These are phyloP conservation scores for Chara braunii DNA, from an alignment of 139 green algal genomes.

Conservation along the genomic window DNA sequence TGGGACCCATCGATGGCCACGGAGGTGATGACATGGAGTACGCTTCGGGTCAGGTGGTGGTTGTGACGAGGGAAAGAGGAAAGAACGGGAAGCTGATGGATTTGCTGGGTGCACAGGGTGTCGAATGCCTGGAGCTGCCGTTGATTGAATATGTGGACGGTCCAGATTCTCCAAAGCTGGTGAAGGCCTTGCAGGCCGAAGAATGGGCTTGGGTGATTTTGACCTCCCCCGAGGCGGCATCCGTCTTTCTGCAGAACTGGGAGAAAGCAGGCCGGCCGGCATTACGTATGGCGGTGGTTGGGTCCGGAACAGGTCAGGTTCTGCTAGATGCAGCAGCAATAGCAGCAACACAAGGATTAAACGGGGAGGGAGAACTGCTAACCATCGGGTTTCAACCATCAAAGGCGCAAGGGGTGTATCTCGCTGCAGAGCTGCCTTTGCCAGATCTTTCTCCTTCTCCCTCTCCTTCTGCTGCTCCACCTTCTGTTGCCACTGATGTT, in stretches of 20 bases:
- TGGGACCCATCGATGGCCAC: too few relatives aligned
- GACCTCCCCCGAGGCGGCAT: constrained; percentile 22
- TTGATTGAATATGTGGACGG: constrained; percentile 31
- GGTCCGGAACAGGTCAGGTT: constrained; percentile 25
- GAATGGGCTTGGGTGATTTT: constrained; percentile 26
- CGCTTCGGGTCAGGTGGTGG: too few relatives aligned
- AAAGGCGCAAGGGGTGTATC: too few relatives aligned
- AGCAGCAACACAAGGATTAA: too few relatives aligned
- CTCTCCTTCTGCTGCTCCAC: too few relatives aligned
- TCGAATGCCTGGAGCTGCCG: constrained; percentile 33
- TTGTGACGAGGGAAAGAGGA: constrained; percentile 23
- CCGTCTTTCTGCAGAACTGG: constrained; percentile 27
- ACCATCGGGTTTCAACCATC: too few relatives aligned
- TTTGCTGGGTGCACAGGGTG: constrained; percentile 2
- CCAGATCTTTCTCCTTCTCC: too few relatives aligned
- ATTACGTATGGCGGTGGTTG: constrained; percentile 26
- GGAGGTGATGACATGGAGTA: too few relatives aligned
- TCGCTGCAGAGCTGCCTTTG: too few relatives aligned
- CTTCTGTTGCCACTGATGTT: too few relatives aligned
- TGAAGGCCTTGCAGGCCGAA: constrained; percentile 3
- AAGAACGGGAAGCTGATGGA: constrained; percentile 30
- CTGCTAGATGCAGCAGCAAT: neutral
- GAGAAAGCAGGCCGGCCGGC: constrained; percentile 22
- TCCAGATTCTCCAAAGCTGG: constrained; percentile 2
- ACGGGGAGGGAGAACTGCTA: too few relatives aligned